A percentile compares a stretch with the other conserved stretches of the same genome.
phyloP scores from a whole-genome alignment of 129 eudicot species.

The Helichrysum umbraculigerum region DNA sequence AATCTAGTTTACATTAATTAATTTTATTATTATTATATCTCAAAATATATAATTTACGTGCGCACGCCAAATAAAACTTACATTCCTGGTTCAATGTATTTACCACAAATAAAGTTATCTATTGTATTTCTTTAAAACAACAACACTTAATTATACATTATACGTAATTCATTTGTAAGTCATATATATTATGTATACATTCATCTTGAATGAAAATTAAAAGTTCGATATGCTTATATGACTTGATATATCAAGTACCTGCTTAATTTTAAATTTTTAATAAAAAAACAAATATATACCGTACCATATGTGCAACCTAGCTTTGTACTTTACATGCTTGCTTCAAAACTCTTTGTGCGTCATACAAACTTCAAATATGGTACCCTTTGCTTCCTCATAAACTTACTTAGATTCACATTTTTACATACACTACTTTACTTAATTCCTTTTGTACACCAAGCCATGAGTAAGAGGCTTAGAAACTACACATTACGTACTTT shows the following conservation, averaged over 20 bases:
- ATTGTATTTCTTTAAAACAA: too few species aligned
- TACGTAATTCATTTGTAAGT: too few species aligned
- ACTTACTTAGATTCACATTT: slow-evolving; percentile 4
- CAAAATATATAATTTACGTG: too few species aligned
- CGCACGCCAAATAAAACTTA: too few species aligned
- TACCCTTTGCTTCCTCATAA: slow-evolving; percentile 24
- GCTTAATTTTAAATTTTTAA: too few species aligned
- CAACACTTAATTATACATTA: too few species aligned
- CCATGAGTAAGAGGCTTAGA: slow-evolving; percentile 19
- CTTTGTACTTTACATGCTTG: slow-evolving; percentile 14
- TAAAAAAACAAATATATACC: background rate
- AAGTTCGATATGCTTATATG: background rate
- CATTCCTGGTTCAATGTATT: too few species aligned
- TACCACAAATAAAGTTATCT: too few species aligned
- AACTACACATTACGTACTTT: slow-evolving; percentile 23
- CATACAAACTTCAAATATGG: slow-evolving; percentile 14
- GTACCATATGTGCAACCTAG: background rate
- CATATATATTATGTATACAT: too few species aligned
- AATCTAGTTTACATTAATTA: too few species aligned
- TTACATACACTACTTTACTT: slow-evolving; percentile 24
- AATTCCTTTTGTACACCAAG: slow-evolving; percentile 20
- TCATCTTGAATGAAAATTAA: too few species aligned
- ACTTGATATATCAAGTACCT: background rate
- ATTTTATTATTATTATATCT: too few species aligned
- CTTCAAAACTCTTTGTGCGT: slow-evolving; percentile 3